Evolutionary conservation across 2,329 filamentous ascomycete species (phyloP).

Genomic region (Saccharata proteae): DNA sequence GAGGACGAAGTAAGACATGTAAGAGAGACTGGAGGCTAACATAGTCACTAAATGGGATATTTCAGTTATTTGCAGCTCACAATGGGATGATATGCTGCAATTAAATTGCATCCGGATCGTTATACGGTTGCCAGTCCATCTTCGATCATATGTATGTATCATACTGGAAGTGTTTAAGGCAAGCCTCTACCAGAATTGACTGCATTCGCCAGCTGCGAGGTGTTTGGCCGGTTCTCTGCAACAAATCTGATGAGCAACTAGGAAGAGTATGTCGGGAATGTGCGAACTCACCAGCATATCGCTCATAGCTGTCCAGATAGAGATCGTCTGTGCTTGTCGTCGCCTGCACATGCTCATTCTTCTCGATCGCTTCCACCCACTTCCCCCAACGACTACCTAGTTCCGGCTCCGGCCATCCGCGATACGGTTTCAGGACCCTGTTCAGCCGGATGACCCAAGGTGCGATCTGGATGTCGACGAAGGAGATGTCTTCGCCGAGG

Average conservation of each 20-base stretch:
- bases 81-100: too few species aligned
- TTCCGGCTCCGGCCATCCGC: conserved; percentile 53
- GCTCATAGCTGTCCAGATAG: conserved; percentile 55
- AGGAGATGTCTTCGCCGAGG: conserved; percentile 41
- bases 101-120: too few species aligned
- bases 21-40: too few species aligned
- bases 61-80: too few species aligned
- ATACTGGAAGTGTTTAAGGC: too few species aligned
- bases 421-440: conserved; percentile 52
- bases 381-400: conserved; percentile 51
- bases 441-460: conserved; percentile 61
- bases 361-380: conserved; percentile 61
- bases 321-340: conserved; percentile 56
- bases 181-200: conserved; percentile 45
- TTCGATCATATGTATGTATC: too few species aligned
- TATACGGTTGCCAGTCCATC: too few species aligned
- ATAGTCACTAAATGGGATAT: too few species aligned
- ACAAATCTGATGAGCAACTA: background rate
- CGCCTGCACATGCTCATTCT: conserved; percentile 47
- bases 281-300: conserved; percentile 42
- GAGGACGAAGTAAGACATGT: too few species aligned
- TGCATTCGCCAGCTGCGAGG: conserved; percentile 45
- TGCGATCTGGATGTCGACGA: conserved; percentile 65
- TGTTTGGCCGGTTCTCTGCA: conserved; percentile 47
- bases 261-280: background rate